Percentiles rank a stretch among this genome's conserved stretches.
Evolutionary conservation across 202 grass and related monocot species (phyloP).

Genomic region (Musa balbisiana): DNA sequence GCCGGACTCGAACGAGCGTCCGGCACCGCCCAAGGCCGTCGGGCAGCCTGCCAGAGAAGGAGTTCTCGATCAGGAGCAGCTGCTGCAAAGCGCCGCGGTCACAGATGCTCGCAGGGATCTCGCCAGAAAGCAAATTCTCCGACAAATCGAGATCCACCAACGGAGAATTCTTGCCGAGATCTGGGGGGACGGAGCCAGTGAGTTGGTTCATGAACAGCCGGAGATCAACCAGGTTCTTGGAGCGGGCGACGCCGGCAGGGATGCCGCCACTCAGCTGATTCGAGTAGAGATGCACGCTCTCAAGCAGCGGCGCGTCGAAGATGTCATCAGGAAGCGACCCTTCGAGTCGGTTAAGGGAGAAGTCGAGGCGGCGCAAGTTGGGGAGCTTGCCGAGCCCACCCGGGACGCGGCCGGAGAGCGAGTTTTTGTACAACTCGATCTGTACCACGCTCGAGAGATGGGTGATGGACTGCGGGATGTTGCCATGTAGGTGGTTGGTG

Average conservation of each 20-base stretch:
- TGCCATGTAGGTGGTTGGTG: not conserved
- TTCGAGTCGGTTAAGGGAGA: constrained; percentile 4
- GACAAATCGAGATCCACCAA: not conserved
- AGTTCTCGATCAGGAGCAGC: constrained; percentile 9
- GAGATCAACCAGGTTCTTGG: constrained; percentile 1
- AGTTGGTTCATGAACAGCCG: not conserved
- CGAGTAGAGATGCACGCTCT: not conserved
- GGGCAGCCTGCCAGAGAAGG: not conserved
- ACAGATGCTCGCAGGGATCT: constrained; percentile 18
- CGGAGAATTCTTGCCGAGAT: constrained; percentile 7
- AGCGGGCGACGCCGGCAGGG: constrained; percentile 1
- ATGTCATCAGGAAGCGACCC: constrained; percentile 11
- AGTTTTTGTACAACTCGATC: constrained; percentile 8
- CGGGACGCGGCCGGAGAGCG: not conserved
- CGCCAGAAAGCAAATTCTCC: not conserved
- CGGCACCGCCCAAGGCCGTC: constrained; percentile 8
- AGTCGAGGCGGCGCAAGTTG: not conserved
- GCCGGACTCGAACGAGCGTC: constrained; percentile 6
- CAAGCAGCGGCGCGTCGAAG: constrained; percentile 13
- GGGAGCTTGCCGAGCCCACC: not conserved
- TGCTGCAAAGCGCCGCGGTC: constrained; percentile 5
- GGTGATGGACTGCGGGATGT: not conserved
- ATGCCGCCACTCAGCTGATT: constrained; percentile 11
- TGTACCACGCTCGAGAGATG: not conserved
- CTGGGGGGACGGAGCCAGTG: not conserved